Percentiles rank a stretch among this genome's conserved stretches.
phyloP scores from a whole-genome alignment of 1,284 basidiomycete genomes.

The Fistulina hepatica region DNA sequence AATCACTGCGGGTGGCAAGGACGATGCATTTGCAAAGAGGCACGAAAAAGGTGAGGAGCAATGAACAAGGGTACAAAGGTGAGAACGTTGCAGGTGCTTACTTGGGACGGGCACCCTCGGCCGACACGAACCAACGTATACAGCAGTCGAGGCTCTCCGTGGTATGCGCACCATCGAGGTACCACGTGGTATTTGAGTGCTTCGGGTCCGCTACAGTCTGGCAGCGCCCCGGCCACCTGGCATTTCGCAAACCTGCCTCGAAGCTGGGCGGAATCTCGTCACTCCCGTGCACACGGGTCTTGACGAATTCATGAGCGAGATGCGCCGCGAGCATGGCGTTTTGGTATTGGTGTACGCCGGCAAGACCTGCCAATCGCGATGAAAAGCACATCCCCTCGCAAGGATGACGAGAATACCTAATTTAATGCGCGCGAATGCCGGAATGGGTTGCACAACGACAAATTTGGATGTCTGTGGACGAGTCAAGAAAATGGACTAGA shows the following conservation, averaged over 20 bases:
- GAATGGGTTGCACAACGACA: conserved; percentile 37
- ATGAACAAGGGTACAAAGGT: no score
- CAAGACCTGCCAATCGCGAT: conserved; percentile 46
- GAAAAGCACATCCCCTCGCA: conserved; percentile 4
- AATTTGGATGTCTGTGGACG: conserved; percentile 50
- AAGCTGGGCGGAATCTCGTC: conserved; percentile 40
- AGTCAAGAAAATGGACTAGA: conserved; percentile 4
- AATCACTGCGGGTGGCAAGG: no score
- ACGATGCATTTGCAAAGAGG: no score
- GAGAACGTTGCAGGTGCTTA: conserved; percentile 17
- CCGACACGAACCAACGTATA: conserved; percentile 73
- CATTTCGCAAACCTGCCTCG: conserved; percentile 50
- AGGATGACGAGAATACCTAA: conserved; percentile 39
- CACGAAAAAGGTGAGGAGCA: no score
- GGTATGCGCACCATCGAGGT: conserved; percentile 94
- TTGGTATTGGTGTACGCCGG: conserved; percentile 81
- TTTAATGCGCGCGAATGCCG: conserved; percentile 41
- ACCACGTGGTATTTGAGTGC: conserved; percentile 58
- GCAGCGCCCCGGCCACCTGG: conserved; percentile 96
- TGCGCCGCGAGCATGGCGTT: conserved; percentile 87
- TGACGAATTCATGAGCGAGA: conserved; percentile 55
- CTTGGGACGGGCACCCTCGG: conserved; percentile 37
- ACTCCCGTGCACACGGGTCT: conserved; percentile 17
- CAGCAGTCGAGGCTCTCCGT: conserved; percentile 83
- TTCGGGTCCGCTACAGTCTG: conserved; percentile 66